A percentile compares a stretch with the other conserved stretches of the same genome.
Conservation (phyloP, 1,139 yeast genomes). For the Zygosaccharomyces sapae region DNA sequence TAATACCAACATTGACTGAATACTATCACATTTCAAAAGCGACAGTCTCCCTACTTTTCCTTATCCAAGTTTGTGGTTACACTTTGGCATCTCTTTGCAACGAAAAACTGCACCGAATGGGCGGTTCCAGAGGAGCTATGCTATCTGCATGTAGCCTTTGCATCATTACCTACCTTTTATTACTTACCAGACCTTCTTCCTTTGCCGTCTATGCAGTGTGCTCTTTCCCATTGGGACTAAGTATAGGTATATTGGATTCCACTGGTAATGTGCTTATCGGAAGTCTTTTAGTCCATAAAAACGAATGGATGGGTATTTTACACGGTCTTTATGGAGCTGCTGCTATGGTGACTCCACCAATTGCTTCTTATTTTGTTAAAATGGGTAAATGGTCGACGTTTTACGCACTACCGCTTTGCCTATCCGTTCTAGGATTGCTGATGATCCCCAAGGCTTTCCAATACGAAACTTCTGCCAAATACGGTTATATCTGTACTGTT, state of each 20-base stretch:
- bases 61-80: conserved; percentile 32
- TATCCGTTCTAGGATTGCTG: conserved; percentile 23
- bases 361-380: conserved; percentile 45
- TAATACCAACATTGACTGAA: conserved; percentile 31
- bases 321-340: conserved; percentile 72
- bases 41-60: conserved; percentile 29
- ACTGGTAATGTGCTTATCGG: conserved; percentile 59
- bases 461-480: conserved; percentile 54
- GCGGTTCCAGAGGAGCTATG: conserved; percentile 33
- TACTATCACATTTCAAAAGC: conserved; percentile 28
- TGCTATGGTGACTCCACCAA: conserved; percentile 60
- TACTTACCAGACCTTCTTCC: conserved; percentile 25
- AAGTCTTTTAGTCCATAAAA: conserved; percentile 49
- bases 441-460: conserved; percentile 40
- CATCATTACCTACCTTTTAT: conserved; percentile 20
- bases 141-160: conserved; percentile 21
- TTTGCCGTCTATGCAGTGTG: conserved; percentile 38
- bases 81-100: conserved; percentile 30
- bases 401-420: conserved; percentile 27
- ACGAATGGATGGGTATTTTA: conserved; percentile 56
- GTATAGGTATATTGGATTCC: conserved; percentile 60
- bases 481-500: conserved; percentile 39
- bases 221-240: conserved; percentile 50
- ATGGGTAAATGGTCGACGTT: conserved; percentile 33
- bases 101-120: conserved; percentile 27